Conservation (phyloP, 192 early-diverging fungal species). For the Entomortierella chlamydospora region DNA sequence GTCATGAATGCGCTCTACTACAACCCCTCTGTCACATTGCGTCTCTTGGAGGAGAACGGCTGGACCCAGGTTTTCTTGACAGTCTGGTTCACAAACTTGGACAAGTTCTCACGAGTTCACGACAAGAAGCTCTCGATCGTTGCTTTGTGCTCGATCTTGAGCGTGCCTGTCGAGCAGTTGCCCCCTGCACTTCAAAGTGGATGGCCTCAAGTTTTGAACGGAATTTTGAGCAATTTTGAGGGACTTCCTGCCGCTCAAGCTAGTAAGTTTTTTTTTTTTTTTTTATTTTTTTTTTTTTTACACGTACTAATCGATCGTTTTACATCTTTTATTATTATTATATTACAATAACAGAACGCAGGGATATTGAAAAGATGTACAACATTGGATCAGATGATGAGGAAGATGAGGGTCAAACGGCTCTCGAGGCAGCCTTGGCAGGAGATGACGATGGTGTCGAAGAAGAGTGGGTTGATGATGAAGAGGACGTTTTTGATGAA, state of each 20-base stretch:
- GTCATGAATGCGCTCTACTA: constrained; percentile 90
- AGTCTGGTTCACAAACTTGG: constrained; percentile 77
- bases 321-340: constrained; percentile 1
- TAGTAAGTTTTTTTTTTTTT: constrained; percentile 48
- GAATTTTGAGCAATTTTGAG: constrained; percentile 78
- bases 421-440: constrained; percentile 63
- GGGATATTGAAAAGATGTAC: constrained; percentile 67
- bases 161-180: constrained; percentile 76
- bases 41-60: constrained; percentile 80
- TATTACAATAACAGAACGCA: constrained; percentile 53
- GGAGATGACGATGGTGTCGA: constrained; percentile 67
- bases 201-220: constrained; percentile 80
- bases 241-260: constrained; percentile 75
- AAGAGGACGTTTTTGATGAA: constrained; percentile 58
- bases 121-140: constrained; percentile 94
- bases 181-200: constrained; percentile 78
- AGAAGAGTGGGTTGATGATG: constrained; percentile 57
- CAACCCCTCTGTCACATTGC: constrained; percentile 82
- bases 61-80: constrained; percentile 85
- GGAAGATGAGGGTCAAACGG: constrained; percentile 68
- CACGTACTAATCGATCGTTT: not conserved
- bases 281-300: not conserved
- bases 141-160: constrained; percentile 79
- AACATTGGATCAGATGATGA: constrained; percentile 69
- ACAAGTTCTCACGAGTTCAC: constrained; percentile 87